Evolutionary conservation across 2,329 filamentous ascomycete genomes (phyloP), one percentile per base, ranked within the genome.

Genomic region (Seiridium cupressi): DNA sequence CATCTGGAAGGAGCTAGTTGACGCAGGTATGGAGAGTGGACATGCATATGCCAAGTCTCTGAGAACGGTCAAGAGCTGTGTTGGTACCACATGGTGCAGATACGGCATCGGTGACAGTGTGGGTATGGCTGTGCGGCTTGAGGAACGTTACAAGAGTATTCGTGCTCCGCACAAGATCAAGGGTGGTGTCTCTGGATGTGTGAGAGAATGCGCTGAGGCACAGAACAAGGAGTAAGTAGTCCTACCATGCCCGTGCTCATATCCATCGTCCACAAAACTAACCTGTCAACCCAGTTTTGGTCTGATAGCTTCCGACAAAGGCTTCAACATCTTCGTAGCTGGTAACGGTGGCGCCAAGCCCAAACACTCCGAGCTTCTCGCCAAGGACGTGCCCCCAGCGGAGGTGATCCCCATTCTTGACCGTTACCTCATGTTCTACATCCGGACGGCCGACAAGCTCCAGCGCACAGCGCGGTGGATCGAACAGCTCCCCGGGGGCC

Each of bases 91-190:
- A 1, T 97, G 93, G 93, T 97, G 93, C 70, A 84, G 93, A 1
- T 97, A 89, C 68, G 93, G 93, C 57, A 89, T 97, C 59, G 91
- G 92, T 35, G 93, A 97, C 76, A 93, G 90, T 73, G 93, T 97
- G 0, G 93, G 93, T 9, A 91, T 97, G 89, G 93, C 93, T 0
- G 88, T 97, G 13, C 84, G 92, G 3, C 76, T 96, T 0, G 93
- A 97, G 75, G 91, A 96, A 77, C 86, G 93, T 51, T 97, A 97
- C 76, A 97, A 97, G 82, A 92, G 90, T 69, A 90, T 97, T 61
- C 86, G 93, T n/a, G 84, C 84, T 13, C 93, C 93, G 7, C 93
- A 97, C 74, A 97, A 97, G 80, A 85, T 96, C 73, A 97, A 97
- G 75, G 92, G 91, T 1, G 93, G 91, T 59, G 92, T 97, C 0